Conservation (phyloP, 2,329 filamentous ascomycete species). For the Botrytis sinoallii region DNA sequence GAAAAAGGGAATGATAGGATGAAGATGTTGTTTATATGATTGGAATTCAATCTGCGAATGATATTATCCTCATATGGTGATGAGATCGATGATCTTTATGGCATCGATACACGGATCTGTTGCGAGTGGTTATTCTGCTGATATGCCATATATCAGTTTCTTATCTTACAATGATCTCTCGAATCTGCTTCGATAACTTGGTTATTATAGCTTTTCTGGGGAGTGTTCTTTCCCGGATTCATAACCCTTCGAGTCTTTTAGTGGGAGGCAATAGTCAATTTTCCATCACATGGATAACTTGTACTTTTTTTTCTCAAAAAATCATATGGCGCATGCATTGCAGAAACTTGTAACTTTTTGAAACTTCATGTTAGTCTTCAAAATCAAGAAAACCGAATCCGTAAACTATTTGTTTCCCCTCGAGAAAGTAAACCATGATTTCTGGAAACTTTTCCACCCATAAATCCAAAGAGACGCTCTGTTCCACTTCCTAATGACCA, state of each 20-base stretch:
- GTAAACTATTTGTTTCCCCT: neutral
- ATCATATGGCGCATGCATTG: neutral
- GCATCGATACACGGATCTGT: no score
- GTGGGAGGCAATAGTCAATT: neutral
- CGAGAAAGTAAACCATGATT: neutral
- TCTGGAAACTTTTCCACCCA: neutral
- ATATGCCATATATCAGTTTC: no score
- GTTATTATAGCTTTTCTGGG: no score
- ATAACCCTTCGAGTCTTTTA: neutral
- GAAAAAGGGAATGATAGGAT: no score
- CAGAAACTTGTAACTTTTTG: neutral
- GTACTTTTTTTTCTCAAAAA: neutral
- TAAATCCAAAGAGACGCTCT: neutral
- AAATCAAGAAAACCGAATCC: neutral
- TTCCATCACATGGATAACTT: neutral
- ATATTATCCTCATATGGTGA: no score
- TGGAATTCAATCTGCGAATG: no score
- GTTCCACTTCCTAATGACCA: neutral
- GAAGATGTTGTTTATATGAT: no score
- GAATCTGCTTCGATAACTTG: neutral
- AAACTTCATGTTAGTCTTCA: neutral
- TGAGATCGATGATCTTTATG: no score
- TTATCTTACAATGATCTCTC: neutral
- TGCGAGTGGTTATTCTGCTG: no score
- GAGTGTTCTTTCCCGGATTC: neutral